Evolutionary conservation across 2,329 filamentous ascomycete genomes (phyloP), one percentile per base, ranked within the genome.

Genomic region (Fusarium nelsonii): DNA sequence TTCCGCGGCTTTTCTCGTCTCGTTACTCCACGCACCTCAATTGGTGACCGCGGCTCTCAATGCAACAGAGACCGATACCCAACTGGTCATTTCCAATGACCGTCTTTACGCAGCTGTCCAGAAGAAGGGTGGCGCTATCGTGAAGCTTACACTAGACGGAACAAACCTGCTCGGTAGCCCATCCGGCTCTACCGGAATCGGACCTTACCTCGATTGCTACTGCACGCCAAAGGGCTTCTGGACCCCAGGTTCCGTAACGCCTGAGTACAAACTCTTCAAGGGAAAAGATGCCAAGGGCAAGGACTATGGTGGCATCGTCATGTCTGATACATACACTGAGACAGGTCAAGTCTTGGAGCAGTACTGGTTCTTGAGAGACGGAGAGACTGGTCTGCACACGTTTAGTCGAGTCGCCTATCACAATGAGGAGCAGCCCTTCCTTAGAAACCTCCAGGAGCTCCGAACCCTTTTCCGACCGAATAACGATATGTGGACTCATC

Each of bases 321-420:
- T 90, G 82, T 85, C 84, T 46, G 87, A 90, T 61, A 85, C 82
- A 0, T 90, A 88, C 71, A 80, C 82, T 0, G 79, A 82, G 1
- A 89, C 87, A 0, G 87, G 87, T 3, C 87, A 90, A 71, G 72
- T 85, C 8, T 79, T 91, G 16, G 84, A 90, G 70, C 88, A 90
- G 71, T 90, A 90, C 75, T 90, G 87, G 86, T 90, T 90, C 69
- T 77, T 90, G 4, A 80, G 85, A 12, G 87, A 89, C 44, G 85
- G 84, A 2, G 88, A 91, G 74, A 90, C 88, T 0, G 88, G 88
- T 0, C 74, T 90, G 36, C 88, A 90, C 71, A 85, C 83, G 0
- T 90, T 90, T 75, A 86, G 83, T 59, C 83, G 87, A n/a, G 76
- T 89, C 11, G 81, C 83, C 1, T 91, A 91, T 68, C 79, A 87